These are phyloP conservation scores for Amesomyces nigricolor DNA, from an alignment of 2,329 filamentous ascomycete genomes.

Conservation along the genomic window DNA sequence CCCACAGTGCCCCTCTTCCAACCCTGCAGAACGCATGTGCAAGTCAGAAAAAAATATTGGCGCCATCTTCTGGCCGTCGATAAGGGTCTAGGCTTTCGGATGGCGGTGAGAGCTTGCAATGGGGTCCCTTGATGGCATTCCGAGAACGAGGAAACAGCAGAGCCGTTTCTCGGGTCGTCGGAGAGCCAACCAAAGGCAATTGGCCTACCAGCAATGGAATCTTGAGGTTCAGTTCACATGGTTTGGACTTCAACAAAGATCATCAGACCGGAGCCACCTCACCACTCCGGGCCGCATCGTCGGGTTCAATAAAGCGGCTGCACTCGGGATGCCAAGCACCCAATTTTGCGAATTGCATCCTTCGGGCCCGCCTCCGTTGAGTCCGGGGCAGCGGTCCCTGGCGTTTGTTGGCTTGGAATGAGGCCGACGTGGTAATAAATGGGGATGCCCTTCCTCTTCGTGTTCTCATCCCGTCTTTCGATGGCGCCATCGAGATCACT, in stretches of 20 bases:
- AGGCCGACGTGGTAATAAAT: slow-evolving; percentile 10
- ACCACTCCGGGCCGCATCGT: background rate
- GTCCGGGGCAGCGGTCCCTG: slow-evolving; percentile 7
- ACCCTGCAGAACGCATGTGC: background rate
- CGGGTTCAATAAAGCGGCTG: background rate
- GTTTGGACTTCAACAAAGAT: background rate
- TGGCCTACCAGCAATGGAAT: too few relatives aligned
- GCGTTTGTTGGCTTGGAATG: slow-evolving; percentile 4
- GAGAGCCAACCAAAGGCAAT: too few relatives aligned
- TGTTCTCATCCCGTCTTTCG: slow-evolving; percentile 24
- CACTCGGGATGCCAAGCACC: slow-evolving; percentile 12
- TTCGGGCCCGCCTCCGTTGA: background rate
- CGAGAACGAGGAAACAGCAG: background rate
- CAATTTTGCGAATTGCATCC: slow-evolving; percentile 8
- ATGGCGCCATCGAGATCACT: slow-evolving; percentile 25
- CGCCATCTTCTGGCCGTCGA: background rate
- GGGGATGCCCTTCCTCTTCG: slow-evolving; percentile 2
- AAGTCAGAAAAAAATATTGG: slow-evolving; percentile 1
- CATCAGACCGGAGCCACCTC: background rate
- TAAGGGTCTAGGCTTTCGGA: slow-evolving; percentile 1
- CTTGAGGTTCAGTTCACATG: too few relatives aligned
- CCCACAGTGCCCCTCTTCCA: slow-evolving; percentile 5
- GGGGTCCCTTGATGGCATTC: background rate
- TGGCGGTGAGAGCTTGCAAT: slow-evolving; percentile 1
- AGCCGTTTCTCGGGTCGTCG: too few relatives aligned